A percentile compares a stretch with the other conserved stretches of the same genome.
Conservation (phyloP, 208 protist species). For the Leishmania lainsoni region DNA sequence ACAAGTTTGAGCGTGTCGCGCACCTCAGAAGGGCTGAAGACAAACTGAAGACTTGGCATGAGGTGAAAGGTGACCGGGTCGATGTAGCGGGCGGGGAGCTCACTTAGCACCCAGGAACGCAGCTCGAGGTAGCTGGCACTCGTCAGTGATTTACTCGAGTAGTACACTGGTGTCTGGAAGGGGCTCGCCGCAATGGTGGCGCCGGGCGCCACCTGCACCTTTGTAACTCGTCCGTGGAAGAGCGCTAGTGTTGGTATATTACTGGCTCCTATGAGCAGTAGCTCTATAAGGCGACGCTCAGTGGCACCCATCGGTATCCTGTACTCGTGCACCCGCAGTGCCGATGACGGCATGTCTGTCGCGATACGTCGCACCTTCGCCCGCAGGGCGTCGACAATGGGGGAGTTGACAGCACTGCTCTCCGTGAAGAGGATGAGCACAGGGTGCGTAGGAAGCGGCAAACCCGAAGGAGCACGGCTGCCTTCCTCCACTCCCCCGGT, state of each 20-base stretch:
- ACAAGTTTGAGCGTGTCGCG: conserved; percentile 16
- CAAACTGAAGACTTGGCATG: conserved; percentile 33
- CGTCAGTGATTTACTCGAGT: not conserved
- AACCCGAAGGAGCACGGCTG: not conserved
- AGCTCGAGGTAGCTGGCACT: conserved; percentile 22
- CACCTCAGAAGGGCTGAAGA: conserved; percentile 26
- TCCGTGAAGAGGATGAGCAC: conserved; percentile 29
- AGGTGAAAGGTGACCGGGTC: conserved; percentile 44
- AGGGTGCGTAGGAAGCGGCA: conserved; percentile 9
- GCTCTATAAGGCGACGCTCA: conserved; percentile 15
- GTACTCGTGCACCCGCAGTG: conserved; percentile 28
- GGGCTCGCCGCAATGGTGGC: conserved; percentile 8
- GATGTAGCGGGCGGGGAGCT: conserved; percentile 36
- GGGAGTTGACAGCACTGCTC: not conserved
- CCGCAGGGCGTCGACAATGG: not conserved
- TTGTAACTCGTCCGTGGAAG: conserved; percentile 13
- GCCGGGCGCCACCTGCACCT: conserved; percentile 23
- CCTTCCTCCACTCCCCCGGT: not conserved
- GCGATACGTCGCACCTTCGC: conserved; percentile 14
- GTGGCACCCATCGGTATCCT: not conserved
- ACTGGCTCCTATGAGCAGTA: conserved; percentile 16
- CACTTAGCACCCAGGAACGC: conserved; percentile 40
- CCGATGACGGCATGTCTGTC: conserved; percentile 7
- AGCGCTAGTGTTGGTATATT: conserved; percentile 21
- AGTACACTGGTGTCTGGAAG: not conserved